These are phyloP conservation scores for Penicillium crystallinum DNA, from an alignment of 495 filamentous ascomycete genomes.

Conservation along the genomic window DNA sequence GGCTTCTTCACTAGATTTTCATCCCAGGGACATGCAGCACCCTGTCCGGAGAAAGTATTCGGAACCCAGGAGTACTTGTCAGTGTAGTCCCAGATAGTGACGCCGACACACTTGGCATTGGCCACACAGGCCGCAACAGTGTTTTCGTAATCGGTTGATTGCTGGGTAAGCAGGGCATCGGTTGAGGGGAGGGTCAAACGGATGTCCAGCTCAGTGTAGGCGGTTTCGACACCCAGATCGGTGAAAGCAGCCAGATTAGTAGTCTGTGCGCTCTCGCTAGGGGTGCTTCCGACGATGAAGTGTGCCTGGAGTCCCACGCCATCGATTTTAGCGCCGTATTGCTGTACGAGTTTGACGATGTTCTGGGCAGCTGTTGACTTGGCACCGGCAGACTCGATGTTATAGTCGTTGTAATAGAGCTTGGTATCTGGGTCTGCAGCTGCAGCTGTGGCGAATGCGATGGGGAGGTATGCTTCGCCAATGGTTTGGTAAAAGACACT, in stretches of 20 bases:
- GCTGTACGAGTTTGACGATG: slow-evolving; percentile 51
- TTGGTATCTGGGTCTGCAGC: slow-evolving; percentile 44
- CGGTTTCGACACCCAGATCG: slow-evolving; percentile 53
- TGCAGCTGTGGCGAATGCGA: slow-evolving; percentile 44
- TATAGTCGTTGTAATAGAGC: slow-evolving; percentile 68
- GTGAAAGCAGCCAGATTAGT: slow-evolving; percentile 44
- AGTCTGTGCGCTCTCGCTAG: slow-evolving; percentile 43
- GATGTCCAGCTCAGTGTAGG: slow-evolving; percentile 60
- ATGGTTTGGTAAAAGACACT: slow-evolving; percentile 40
- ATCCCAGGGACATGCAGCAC: slow-evolving; percentile 50
- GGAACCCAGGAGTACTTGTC: slow-evolving; percentile 62
- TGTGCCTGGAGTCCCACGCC: slow-evolving; percentile 63
- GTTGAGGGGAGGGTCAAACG: slow-evolving; percentile 46
- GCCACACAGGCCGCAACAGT: slow-evolving; percentile 56
- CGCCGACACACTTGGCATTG: slow-evolving; percentile 55
- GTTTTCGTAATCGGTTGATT: slow-evolving; percentile 53
- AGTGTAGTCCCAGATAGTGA: slow-evolving; percentile 64
- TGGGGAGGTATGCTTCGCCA: slow-evolving; percentile 41
- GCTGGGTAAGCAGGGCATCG: slow-evolving; percentile 45
- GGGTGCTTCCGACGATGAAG: slow-evolving; percentile 50
- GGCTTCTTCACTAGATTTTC: slow-evolving; percentile 52
- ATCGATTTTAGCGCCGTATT: slow-evolving; percentile 53
- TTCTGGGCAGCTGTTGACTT: slow-evolving; percentile 42
- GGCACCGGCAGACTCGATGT: slow-evolving; percentile 50
- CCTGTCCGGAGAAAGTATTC: slow-evolving; percentile 46